Evolutionary conservation across 495 filamentous ascomycete species (phyloP).

Genomic region (Podospora sp.): DNA sequence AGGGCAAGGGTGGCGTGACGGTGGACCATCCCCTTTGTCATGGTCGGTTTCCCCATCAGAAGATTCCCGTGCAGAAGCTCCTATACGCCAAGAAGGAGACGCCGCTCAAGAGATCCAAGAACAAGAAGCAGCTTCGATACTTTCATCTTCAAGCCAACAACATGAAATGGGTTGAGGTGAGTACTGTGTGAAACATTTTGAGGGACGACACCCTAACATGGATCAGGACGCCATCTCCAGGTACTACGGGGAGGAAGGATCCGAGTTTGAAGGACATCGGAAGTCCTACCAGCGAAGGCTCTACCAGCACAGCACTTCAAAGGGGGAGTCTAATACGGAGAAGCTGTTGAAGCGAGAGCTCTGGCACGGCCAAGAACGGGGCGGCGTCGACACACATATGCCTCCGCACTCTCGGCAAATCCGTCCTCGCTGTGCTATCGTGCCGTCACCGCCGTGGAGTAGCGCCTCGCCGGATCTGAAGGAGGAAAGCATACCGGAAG

Average conservation of each 20-base stretch:
- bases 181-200: neutral
- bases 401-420: slow-evolving; percentile 33
- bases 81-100: slow-evolving; percentile 28
- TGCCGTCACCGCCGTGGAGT: slow-evolving; percentile 24
- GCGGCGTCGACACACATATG: slow-evolving; percentile 27
- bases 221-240: slow-evolving; percentile 25
- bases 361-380: slow-evolving; percentile 33
- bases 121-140: slow-evolving; percentile 31
- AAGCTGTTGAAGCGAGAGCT: slow-evolving; percentile 32
- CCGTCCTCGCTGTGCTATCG: slow-evolving; percentile 31
- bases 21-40: slow-evolving; percentile 29
- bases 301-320: slow-evolving; percentile 22
- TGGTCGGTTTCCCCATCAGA: slow-evolving; percentile 34
- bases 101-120: slow-evolving; percentile 22
- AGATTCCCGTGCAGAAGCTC: slow-evolving; percentile 32
- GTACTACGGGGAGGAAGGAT: slow-evolving; percentile 31
- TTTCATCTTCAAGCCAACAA: slow-evolving; percentile 37
- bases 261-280: slow-evolving; percentile 21
- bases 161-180: slow-evolving; percentile 36
- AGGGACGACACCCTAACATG: neutral
- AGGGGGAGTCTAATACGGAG: slow-evolving; percentile 32
- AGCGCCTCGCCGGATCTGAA: neutral
- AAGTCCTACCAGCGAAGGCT: slow-evolving; percentile 19
- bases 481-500: neutral
- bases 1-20: slow-evolving; percentile 30